phyloP scores from a whole-genome alignment of 176 grass and related monocot species.

The Poa pratensis region DNA sequence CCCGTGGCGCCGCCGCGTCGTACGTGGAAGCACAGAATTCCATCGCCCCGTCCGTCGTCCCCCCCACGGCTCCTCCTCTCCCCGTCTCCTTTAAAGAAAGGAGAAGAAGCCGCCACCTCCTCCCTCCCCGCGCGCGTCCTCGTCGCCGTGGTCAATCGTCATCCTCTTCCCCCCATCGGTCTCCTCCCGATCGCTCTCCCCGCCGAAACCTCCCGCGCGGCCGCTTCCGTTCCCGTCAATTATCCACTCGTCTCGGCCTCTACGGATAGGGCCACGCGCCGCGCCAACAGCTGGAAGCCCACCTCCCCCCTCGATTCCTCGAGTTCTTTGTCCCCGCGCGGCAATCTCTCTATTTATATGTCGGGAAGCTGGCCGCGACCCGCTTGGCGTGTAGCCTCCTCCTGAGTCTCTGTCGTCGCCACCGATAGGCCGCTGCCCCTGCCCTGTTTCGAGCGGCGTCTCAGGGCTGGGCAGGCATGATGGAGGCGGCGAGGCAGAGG shows the following conservation, averaged over 20 bases:
- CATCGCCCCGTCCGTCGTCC: background rate
- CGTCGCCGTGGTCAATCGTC: background rate
- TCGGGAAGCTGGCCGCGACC: background rate
- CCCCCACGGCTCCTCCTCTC: background rate
- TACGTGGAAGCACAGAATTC: background rate
- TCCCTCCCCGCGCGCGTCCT: background rate
- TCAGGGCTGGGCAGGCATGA: slow-evolving; percentile 27
- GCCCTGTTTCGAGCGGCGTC: background rate
- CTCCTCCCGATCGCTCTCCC: background rate
- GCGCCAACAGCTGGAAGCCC: background rate
- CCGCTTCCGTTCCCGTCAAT: background rate
- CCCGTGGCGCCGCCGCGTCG: slow-evolving; percentile 18
- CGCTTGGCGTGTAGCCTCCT: slow-evolving; percentile 23
- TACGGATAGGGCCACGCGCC: background rate
- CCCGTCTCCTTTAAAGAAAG: background rate
- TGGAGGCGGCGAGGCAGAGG: slow-evolving; percentile 49
- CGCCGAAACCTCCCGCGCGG: background rate
- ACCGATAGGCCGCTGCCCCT: background rate
- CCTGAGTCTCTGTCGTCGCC: background rate
- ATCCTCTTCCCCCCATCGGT: background rate
- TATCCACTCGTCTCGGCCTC: background rate
- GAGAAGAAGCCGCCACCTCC: background rate
- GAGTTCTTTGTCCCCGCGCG: background rate
- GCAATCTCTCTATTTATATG: background rate
- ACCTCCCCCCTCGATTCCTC: background rate